phyloP scores from a whole-genome alignment of 768 basidiomycete genomes.

The Termitomyces sp. region DNA sequence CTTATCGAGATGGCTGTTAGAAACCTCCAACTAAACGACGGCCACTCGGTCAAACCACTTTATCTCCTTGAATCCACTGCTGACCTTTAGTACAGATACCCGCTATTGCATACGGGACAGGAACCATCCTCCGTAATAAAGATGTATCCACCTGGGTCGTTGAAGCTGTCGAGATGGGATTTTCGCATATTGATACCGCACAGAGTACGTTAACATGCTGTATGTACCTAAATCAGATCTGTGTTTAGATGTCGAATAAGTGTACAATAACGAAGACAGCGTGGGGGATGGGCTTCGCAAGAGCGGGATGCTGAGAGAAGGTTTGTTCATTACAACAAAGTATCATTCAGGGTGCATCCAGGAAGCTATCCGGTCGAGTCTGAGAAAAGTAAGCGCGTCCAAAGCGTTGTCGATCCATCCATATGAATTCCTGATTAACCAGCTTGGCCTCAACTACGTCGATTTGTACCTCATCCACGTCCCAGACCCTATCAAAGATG shows the following conservation, averaged over 20 bases:
- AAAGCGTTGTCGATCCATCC: neutral
- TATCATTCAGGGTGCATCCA: slow-evolving; percentile 36
- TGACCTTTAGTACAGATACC: slow-evolving; percentile 8
- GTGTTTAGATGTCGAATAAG: slow-evolving; percentile 18
- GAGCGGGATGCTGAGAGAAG: slow-evolving; percentile 36
- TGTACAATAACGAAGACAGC: slow-evolving; percentile 30
- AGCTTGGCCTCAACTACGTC: slow-evolving; percentile 58
- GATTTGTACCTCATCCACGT: slow-evolving; percentile 70
- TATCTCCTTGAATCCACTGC: neutral
- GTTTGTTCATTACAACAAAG: slow-evolving; percentile 53
- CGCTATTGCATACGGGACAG: slow-evolving; percentile 14
- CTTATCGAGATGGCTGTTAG: slow-evolving; percentile 7
- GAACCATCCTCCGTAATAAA: slow-evolving; percentile 2
- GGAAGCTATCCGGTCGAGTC: slow-evolving; percentile 37
- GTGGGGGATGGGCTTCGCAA: slow-evolving; percentile 38
- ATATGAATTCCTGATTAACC: neutral
- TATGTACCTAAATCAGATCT: slow-evolving; percentile 9
- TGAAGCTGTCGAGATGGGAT: slow-evolving; percentile 13
- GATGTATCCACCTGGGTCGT: slow-evolving; percentile 7
- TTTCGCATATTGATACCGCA: slow-evolving; percentile 19
- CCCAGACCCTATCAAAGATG: slow-evolving; percentile 26
- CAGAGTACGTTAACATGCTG: slow-evolving; percentile 11
- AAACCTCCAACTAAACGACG: slow-evolving; percentile 10
- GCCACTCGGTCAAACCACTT: slow-evolving; percentile 4
- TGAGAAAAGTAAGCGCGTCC: slow-evolving; percentile 35